Evolutionary conservation across 768 basidiomycete genomes (phyloP).

Genomic region (Boletus speciosus): DNA sequence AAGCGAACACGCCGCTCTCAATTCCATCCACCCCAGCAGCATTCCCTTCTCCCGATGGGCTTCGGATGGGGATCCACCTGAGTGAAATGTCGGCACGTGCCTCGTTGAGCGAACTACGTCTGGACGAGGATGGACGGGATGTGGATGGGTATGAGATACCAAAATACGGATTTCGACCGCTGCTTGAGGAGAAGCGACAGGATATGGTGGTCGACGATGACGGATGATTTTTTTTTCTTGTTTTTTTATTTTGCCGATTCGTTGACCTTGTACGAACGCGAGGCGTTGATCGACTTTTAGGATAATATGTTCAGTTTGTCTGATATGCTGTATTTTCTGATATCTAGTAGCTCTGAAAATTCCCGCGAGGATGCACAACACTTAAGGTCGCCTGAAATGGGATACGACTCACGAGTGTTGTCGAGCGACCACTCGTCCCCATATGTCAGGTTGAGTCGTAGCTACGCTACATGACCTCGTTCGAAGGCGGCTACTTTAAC

Average conservation of each 20-base stretch:
- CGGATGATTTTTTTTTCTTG: not conserved
- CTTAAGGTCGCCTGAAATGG: not conserved
- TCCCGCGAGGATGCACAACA: not conserved
- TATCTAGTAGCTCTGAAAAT: not conserved
- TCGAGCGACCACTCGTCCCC: too few species aligned
- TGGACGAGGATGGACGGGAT: slow-evolving; percentile 20
- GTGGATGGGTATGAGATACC: slow-evolving; percentile 22
- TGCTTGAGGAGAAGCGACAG: slow-evolving; percentile 9
- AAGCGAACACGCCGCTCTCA: slow-evolving; percentile 23
- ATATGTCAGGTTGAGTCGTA: too few species aligned
- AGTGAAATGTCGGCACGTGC: slow-evolving; percentile 27
- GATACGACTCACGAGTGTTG: too few species aligned
- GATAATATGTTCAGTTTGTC: not conserved
- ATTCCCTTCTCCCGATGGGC: slow-evolving; percentile 26
- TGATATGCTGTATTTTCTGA: not conserved
- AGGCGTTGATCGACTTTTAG: not conserved
- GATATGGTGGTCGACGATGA: slow-evolving; percentile 20
- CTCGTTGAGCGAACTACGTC: slow-evolving; percentile 29
- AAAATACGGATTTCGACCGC: slow-evolving; percentile 8
- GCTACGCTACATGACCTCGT: not conserved
- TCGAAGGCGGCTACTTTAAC: slow-evolving; percentile 7
- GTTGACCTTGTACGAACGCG: not conserved
- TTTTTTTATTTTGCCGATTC: not conserved
- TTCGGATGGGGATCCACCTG: slow-evolving; percentile 24
- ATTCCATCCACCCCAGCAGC: slow-evolving; percentile 28